Conservation (phyloP, 495 filamentous ascomycete genomes). For the Xylaria castorea region DNA sequence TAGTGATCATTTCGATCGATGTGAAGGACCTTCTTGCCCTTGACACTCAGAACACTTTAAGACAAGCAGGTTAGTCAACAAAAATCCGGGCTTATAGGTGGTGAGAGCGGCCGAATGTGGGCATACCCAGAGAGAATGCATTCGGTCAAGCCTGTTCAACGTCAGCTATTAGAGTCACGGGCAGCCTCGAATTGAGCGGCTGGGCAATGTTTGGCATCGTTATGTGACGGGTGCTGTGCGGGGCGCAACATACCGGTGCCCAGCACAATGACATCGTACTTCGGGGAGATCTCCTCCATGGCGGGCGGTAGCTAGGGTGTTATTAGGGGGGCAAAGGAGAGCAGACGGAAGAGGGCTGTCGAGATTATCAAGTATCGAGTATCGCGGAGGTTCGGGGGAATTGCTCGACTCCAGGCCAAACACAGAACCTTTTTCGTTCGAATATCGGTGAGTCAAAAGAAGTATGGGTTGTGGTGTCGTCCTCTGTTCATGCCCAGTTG, state of each 20-base stretch:
- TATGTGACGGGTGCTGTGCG: conserved; percentile 37
- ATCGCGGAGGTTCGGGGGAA: not conserved
- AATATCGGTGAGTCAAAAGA: conserved; percentile 21
- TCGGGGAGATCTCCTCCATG: conserved; percentile 96
- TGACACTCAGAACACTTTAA: conserved; percentile 91
- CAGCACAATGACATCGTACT: conserved; percentile 98
- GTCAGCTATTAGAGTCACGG: conserved; percentile 19
- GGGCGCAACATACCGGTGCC: conserved; percentile 77
- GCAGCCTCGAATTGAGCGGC: conserved; percentile 30
- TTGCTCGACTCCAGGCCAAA: conserved; percentile 14
- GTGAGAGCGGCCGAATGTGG: conserved; percentile 25
- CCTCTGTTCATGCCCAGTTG: conserved; percentile 8
- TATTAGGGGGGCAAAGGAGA: conserved; percentile 4
- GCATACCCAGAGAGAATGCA: conserved; percentile 95
- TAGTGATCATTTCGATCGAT: conserved; percentile 99
- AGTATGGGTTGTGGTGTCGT: conserved; percentile 16
- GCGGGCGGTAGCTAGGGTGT: conserved; percentile 35
- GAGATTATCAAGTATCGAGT: conserved; percentile 8
- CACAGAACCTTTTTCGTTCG: conserved; percentile 11
- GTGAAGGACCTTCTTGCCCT: conserved; percentile 98
- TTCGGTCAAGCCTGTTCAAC: conserved; percentile 82
- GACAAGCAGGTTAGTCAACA: conserved; percentile 25
- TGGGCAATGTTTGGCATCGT: conserved; percentile 25
- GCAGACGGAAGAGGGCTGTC: conserved; percentile 22
- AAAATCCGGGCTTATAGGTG: conserved; percentile 15